phyloP scores from a whole-genome alignment of 495 filamentous ascomycete species.

The Aspergillus wentii region DNA sequence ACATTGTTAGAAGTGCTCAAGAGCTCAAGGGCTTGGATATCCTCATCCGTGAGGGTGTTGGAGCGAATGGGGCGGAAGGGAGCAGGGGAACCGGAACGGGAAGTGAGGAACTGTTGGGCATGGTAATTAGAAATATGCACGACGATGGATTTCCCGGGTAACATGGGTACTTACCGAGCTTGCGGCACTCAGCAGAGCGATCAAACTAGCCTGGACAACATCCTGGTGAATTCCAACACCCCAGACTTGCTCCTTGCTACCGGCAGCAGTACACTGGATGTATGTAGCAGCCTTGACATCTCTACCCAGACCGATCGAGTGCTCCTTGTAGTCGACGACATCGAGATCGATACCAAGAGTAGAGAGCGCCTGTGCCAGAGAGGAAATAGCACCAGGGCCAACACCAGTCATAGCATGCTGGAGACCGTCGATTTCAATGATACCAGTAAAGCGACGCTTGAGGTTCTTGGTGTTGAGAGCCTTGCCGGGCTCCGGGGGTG shows the following conservation, averaged over 20 bases:
- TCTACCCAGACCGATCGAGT: conserved; percentile 75
- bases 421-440: conserved; percentile 74
- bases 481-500: conserved; percentile 62
- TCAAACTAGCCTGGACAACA: conserved; percentile 86
- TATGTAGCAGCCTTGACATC: conserved; percentile 90
- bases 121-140: conserved; percentile 13
- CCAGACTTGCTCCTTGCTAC: conserved; percentile 70
- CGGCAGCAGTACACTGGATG: conserved; percentile 80
- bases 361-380: conserved; percentile 75
- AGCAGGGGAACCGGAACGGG: conserved; percentile 38
- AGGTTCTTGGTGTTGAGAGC: conserved; percentile 71
- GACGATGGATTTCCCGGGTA: too few species aligned
- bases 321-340: conserved; percentile 93
- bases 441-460: conserved; percentile 79
- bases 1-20: conserved; percentile 21
- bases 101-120: conserved; percentile 37
- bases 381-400: conserved; percentile 88
- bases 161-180: conserved; percentile 63
- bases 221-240: conserved; percentile 95
- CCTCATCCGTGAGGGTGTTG: conserved; percentile 40
- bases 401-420: conserved; percentile 75
- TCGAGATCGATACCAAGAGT: conserved; percentile 85
- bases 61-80: conserved; percentile 45
- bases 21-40: conserved; percentile 40
- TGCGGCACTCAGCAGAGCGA: conserved; percentile 83